Evolutionary conservation across 2,329 filamentous ascomycete species (phyloP), one percentile per base, ranked within the genome.

Genomic region (Dactylellina parvicollis): DNA sequence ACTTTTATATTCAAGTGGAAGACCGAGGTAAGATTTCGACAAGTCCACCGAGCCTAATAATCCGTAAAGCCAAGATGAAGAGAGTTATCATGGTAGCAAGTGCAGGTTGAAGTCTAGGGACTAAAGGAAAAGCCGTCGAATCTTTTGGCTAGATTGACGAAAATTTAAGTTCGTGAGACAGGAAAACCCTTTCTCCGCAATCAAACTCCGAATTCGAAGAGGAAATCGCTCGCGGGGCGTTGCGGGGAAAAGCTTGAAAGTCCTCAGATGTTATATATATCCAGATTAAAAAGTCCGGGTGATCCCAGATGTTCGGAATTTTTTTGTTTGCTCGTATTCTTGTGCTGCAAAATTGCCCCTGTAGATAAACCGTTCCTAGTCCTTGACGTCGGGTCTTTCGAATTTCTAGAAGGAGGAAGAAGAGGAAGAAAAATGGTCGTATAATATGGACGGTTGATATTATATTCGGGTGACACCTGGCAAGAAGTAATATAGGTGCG

Each of bases 261-360:
- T 57, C 50, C 56, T 71, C 49, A 65, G 60, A 49, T 22, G 50
- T 64, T 65, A 62, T 57, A 64, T 44, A 72, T 72, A 72, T 32
- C 67, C 67, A 72, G 60, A 72, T 72, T 72, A 72, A 72, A 72
- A 30, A 59, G 60, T 44, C 67, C 67, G 28, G 67, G 67, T 72
- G 52, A 72, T 47, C 67, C 67, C 46, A 65, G 67, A 65, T 47
- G 26, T 18, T 72, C 59, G 59, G 59, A 54, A 59, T 46, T 62
- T 49, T 60, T 49, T 59, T 61, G 64, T 59, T 72, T 72, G 59
- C 67, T 72, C 59, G 59, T 72, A 72, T 72, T 66, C 36, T 47
- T 66, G 26, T 57, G 44, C 28, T 56, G 46, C 50, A 54, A 42
- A 65, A 67, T 47, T 36, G 47, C 60, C 67, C 66, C 52, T 47